Base-by-base conservation (phyloP, 768 basidiomycete species). In the Chlorophyllum brunneum region DNA sequence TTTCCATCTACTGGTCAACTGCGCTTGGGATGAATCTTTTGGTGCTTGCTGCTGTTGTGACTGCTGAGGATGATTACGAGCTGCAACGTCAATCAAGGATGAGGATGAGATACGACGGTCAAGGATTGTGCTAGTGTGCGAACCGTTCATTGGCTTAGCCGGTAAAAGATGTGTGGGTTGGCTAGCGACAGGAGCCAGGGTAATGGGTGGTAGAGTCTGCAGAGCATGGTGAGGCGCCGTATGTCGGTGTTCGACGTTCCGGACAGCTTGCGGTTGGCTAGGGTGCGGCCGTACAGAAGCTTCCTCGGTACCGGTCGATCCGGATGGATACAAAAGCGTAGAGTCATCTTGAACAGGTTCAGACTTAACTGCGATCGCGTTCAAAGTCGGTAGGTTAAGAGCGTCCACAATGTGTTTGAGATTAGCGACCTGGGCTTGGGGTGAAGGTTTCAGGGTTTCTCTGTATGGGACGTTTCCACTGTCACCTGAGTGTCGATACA, bases 371-470 rank as follows among this genome's bases (percentile, higher is more conserved):
- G 9, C 1, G n/a, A 10, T 5, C n/a, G 24, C 15, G 11, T 49
- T 41, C 2, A 22, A 26, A 20, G 51, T 31, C 8, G 41, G 51
- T n/a, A 44, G 33, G 4, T 44, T 27, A 20, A 52, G 34, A 8
- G 51, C 51, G 5, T 27, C 29, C 42, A 52, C 41, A 4, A 52
- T 26, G 16, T 44, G 51, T 18, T 41, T 41, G 26, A 52, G 27
- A 34, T 52, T 52, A 37, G 51, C 51, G 26, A 24, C 51, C 37
- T 52, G 51, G n/a, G 42, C 51, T 16, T 52, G 51, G 23, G 42
- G 41, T 20, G 51, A 52, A 11, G 29, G 16, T 7, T 8, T 44
- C 2, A 24, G 33, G 36, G 9, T 44, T 13, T 43, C 24, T 30
- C 22, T 44, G 13, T 44, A 52, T 36, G 51, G 51, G 20, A 52